Evolutionary conservation across 768 basidiomycete species (phyloP).

Genomic region (Steccherinum ochraceum): DNA sequence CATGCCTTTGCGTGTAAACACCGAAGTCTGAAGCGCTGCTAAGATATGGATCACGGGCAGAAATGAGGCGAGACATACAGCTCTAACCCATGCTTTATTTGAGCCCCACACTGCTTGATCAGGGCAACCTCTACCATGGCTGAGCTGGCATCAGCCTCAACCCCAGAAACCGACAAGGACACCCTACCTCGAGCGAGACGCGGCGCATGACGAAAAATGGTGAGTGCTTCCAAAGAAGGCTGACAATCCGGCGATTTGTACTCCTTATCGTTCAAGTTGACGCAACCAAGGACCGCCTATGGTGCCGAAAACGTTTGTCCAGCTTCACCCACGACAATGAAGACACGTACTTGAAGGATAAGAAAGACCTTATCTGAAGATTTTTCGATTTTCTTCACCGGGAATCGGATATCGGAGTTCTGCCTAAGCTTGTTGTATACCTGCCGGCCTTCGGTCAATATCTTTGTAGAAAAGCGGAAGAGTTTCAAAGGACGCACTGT

Average conservation of each 20-base stretch:
- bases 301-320: not conserved
- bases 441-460: constrained; percentile 25
- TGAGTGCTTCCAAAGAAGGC: constrained; percentile 60
- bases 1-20: constrained; percentile 81
- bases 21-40: constrained; percentile 47
- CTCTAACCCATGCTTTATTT: constrained; percentile 70
- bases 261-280: constrained; percentile 62
- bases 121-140: constrained; percentile 77
- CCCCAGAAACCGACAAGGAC: not conserved
- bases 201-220: constrained; percentile 67
- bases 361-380: constrained; percentile 76
- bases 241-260: constrained; percentile 69
- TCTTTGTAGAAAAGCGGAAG: not conserved
- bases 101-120: constrained; percentile 54
- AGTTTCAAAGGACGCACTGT: constrained; percentile 31
- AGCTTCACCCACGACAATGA: not conserved
- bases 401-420: constrained; percentile 77
- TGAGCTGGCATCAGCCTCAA: constrained; percentile 26
- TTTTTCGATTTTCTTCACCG: constrained; percentile 62
- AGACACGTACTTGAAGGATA: constrained; percentile 58
- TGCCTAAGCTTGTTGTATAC: constrained; percentile 62
- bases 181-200: constrained; percentile 69
- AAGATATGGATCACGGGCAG: not conserved
- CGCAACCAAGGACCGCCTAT: constrained; percentile 66
- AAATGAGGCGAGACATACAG: constrained; percentile 36